Base-by-base conservation (phyloP, 164 flowering plant species). In the Liquidambar formosana region DNA sequence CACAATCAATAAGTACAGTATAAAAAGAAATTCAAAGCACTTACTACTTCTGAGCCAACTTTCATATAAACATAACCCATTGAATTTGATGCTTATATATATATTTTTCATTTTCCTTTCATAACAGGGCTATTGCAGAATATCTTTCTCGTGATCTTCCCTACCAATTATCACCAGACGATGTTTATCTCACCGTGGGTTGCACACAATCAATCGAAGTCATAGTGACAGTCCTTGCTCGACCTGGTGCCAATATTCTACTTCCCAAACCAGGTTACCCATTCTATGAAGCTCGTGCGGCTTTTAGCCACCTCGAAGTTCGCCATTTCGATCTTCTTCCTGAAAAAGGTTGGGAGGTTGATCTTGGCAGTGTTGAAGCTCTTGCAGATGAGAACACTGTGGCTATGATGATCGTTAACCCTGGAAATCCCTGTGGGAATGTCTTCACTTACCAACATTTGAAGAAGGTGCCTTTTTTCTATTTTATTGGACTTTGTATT, bases 371-470 rank as follows among this genome's bases (percentile, higher is more conserved):
- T 1, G 54, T 64, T 26, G 56, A 64, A 44, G 67, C 67, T 16
- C 43, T 64, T 16, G 67, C 57, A 1, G 67, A 64, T 48, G 56
- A 48, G 9, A 64, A 49, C 43, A 64, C 54, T 8, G 57, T 48
- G 5, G 67, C 67, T 4, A 64, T 64, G 22, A 43, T 64, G 16
- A 64, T 64, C 19, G 23, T 64, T 13, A 64, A 64, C 21, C 67
- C 54, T 2, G 67, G 67, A 41, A 64, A 64, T 49, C 67, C 67
- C 12, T 46, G 19, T 64, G 67, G 54, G n/a, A 64, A 16, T 64
- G 67, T 64, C 57, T 64, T 47, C 57, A 64, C 57, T 13, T 64
- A 64, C n/a, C 21, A 64, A 48, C 67, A 64, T 26, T 49, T 64
- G 48, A n/a, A 47, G 41, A 64, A 64, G 54, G 56, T n/a, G n/a